Evolutionary conservation across 495 filamentous ascomycete genomes (phyloP), one percentile per base, ranked within the genome.

Genomic region (Parmelia sp.): DNA sequence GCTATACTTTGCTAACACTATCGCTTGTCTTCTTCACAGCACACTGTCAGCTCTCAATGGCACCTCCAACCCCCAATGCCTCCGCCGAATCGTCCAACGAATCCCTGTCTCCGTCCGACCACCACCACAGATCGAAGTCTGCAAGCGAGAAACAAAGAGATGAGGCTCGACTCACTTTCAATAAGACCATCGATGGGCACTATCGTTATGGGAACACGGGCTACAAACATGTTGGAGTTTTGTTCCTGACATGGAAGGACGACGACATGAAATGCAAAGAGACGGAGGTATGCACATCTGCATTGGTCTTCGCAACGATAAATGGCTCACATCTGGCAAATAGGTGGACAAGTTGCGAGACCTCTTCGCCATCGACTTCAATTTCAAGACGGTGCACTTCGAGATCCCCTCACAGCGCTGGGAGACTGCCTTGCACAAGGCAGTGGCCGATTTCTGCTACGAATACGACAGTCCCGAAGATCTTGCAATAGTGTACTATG

Each of bases 181-280:
- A 71, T 14, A 70, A 70, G 47, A 71, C 68, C 17, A 60, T 71
- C 31, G 62, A 39, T 15, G 68, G 68, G 19, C 70, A 69, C 31
- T 70, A 70, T 36, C 55, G 68, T 53, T 27, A 68, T 57, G 60
- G 63, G 21, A 64, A 60, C 35, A 70, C 63, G 7, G 69, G 82
- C 55, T 85, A 84, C 68, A 74, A 70, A 60, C 76, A 80, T 57
- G 82, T 85, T 25, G 75, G 78, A 45, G 78, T 72, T 15, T 66
- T 85, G 55, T 75, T 83, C 67, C 71, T 85, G 27, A 79, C 81
- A 69, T 85, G 82, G 82, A 74, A 75, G 45, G 79, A 76, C 55
- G 82, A 84, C 60, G 80, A 84, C 66, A 68, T 83, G 60, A 80
- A 81, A 72, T 71, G 67, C 45, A 71, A 60, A 44, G 55, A 57